Evolutionary conservation across 805 yeast genomes (phyloP).

Genomic region (Kodamaea kakaduensis): DNA sequence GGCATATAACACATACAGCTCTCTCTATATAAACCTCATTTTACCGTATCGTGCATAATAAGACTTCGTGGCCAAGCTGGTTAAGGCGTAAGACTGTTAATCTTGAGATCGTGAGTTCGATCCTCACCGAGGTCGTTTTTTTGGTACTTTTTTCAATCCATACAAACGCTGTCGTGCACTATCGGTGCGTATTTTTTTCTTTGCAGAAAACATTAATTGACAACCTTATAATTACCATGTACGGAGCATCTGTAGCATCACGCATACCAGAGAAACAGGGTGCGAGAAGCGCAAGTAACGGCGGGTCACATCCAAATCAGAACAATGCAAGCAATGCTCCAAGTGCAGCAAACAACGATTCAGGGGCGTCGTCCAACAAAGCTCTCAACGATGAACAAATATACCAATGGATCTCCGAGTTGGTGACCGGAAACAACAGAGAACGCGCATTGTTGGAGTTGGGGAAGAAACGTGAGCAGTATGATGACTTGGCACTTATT

Average conservation of each 20-base stretch:
- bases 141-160: neutral
- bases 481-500: conserved; percentile 88
- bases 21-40: too few species aligned
- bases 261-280: conserved; percentile 6
- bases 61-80: conserved; percentile 30
- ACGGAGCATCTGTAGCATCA: conserved; percentile 7
- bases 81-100: conserved; percentile 28
- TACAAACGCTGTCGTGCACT: too few species aligned
- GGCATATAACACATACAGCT: too few species aligned
- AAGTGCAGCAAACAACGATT: neutral
- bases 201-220: too few species aligned
- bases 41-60: too few species aligned
- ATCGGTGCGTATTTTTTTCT: too few species aligned
- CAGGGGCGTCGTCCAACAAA: conserved; percentile 11
- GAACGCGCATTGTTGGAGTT: conserved; percentile 90
- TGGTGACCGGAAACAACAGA: conserved; percentile 84
- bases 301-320: conserved; percentile 1
- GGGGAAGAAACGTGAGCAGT: conserved; percentile 92
- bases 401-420: conserved; percentile 83
- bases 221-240: conserved; percentile 2
- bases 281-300: conserved; percentile 1
- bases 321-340: neutral
- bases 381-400: conserved; percentile 68
- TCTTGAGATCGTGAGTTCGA: conserved; percentile 26
- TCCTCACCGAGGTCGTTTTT: conserved; percentile 16